Conservation (phyloP, 169 alveolate species). For the Cardiosporidium cionae region DNA sequence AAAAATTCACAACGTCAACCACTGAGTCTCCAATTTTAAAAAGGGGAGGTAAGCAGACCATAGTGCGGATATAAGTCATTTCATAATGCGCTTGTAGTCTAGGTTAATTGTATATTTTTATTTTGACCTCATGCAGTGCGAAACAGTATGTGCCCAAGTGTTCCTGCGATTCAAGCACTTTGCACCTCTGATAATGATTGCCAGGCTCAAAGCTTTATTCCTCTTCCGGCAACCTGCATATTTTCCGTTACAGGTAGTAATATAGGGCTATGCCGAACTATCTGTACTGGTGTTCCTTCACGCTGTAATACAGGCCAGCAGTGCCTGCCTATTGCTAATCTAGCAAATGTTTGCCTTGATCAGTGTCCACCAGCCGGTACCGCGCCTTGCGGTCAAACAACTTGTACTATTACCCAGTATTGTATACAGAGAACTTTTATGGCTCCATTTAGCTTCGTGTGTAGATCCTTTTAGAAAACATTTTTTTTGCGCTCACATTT, state of each 20-base stretch:
- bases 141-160: too few species aligned
- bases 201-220: neutral
- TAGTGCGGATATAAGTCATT: too few species aligned
- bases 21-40: too few species aligned
- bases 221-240: too few species aligned
- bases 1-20: too few species aligned
- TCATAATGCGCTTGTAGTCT: too few species aligned
- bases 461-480: neutral
- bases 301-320: neutral
- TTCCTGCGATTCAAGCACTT: neutral
- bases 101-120: too few species aligned
- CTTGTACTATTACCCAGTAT: neutral
- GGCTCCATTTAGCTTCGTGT: neutral
- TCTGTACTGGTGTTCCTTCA: neutral
- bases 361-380: neutral
- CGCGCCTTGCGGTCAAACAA: neutral
- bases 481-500: neutral
- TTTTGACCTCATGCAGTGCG: too few species aligned
- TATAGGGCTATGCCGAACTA: neutral
- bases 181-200: neutral
- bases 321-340: neutral
- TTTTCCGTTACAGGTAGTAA: neutral
- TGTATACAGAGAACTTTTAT: neutral
- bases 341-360: neutral
- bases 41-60: too few species aligned